Base-by-base conservation (phyloP, 305 asterid species). In the Fraxinus nigra region DNA sequence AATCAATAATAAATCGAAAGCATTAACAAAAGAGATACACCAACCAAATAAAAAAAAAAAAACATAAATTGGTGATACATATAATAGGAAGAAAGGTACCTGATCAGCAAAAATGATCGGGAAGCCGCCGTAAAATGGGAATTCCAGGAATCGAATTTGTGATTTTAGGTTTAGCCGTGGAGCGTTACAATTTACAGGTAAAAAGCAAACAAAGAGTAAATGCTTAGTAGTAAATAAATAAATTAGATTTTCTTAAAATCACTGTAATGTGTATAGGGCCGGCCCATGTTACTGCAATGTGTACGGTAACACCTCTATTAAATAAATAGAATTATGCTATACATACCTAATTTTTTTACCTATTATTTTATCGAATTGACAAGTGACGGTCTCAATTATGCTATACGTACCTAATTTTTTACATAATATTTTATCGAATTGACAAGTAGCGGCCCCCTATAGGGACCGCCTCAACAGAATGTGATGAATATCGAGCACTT, bases 81-180 rank as follows among this genome's bases (percentile, higher is more conserved):
- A 24, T 16, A 9, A 34, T 20, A 13, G 76, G 5, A 4, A 67
- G 30, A 81, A 77, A 40, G 24, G 78, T 11, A 84, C 87, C 83
- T 81, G 80, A 78, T 81, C 82, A 28, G 54, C 7, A 11, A 59
- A 24, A 63, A 7, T 6, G 73, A 65, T 65, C 33, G 16, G 16
- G 10, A 30, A 77, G 10, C 4, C 73, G 54, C 13, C 70, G 30
- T 54, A 13, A 3, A 35, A 28, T 14, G 51, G 67, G 28, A 82
- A 37, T 56, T 59, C 34, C 16, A 33, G 77, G 13, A 20, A 78
- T 18, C 6, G n/a, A 48, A 59, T 72, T 61, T n/a, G 77, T 56
- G 67, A 63, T n/a, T 82, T 61, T 72, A 80, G 82, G 82, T 81
- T 84, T 84, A 72, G 79, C 75, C 59, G 65, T 30, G 59, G 76